phyloP scores from a whole-genome alignment of 768 basidiomycete species.

The Lactifluus hygrophoroides region DNA sequence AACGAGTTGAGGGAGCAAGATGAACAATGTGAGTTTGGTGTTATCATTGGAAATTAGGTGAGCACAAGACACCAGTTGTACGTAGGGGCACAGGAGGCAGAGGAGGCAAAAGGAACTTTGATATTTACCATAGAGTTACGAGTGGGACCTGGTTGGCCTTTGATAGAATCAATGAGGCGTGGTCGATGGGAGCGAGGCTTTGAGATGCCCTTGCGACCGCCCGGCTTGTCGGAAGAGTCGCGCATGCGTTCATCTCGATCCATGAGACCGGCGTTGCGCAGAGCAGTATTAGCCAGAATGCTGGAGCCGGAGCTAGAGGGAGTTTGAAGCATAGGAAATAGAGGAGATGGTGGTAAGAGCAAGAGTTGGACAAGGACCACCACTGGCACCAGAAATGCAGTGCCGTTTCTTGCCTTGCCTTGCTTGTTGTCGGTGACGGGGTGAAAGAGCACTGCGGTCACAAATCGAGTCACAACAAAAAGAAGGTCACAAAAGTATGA shows the following conservation, averaged over 20 bases:
- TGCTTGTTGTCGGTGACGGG: too few relatives aligned
- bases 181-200: slow-evolving; percentile 56
- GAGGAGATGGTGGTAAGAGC: slow-evolving; percentile 4
- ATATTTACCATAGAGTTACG: slow-evolving; percentile 64
- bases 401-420: too few relatives aligned
- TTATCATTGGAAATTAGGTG: slow-evolving; percentile 24
- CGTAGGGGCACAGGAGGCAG: slow-evolving; percentile 8
- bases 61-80: slow-evolving; percentile 20
- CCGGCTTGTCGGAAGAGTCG: slow-evolving; percentile 58
- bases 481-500: background rate
- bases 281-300: slow-evolving; percentile 49
- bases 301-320: slow-evolving; percentile 52
- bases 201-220: slow-evolving; percentile 60
- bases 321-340: slow-evolving; percentile 54
- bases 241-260: slow-evolving; percentile 72
- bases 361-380: background rate
- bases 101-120: slow-evolving; percentile 28
- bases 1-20: slow-evolving; percentile 32
- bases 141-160: slow-evolving; percentile 42
- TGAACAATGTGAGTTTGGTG: slow-evolving; percentile 35
- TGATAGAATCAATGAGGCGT: slow-evolving; percentile 49
- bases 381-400: too few relatives aligned
- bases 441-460: slow-evolving; percentile 10
- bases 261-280: slow-evolving; percentile 66
- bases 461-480: slow-evolving; percentile 8